Percentiles rank a stretch among this genome's conserved stretches.
These are phyloP conservation scores for Leishmania mexicana DNA, from an alignment of 208 protist species.

Conservation along the genomic window DNA sequence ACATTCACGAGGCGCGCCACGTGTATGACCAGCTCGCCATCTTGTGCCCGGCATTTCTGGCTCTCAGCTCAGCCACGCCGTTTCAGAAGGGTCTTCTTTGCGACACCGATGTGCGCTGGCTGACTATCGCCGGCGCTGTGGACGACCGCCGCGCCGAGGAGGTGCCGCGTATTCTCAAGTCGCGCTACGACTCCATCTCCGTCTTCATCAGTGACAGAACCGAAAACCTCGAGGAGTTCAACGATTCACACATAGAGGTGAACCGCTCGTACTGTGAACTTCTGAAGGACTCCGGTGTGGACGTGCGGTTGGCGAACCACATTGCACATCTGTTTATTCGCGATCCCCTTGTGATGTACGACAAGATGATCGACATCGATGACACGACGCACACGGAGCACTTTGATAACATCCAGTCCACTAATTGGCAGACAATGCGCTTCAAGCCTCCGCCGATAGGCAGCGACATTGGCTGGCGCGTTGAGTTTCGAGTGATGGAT, in stretches of 20 bases:
- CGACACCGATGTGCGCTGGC: constrained; percentile 97
- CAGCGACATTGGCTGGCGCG: constrained; percentile 94
- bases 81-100: constrained; percentile 96
- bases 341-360: constrained; percentile 98
- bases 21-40: constrained; percentile 98
- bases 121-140: constrained; percentile 95
- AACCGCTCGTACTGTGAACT: constrained; percentile 82
- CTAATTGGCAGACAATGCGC: constrained; percentile 98
- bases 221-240: constrained; percentile 83
- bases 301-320: constrained; percentile 94
- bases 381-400: constrained; percentile 94
- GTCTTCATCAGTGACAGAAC: constrained; percentile 86
- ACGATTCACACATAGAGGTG: constrained; percentile 85
- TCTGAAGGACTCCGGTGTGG: constrained; percentile 89
- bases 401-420: constrained; percentile 99
- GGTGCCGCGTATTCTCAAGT: constrained; percentile 94
- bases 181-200: constrained; percentile 96
- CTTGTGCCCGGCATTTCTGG: constrained; percentile 96
- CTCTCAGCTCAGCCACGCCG: constrained; percentile 95
- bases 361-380: constrained; percentile 94
- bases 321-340: constrained; percentile 98
- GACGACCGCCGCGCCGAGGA: constrained; percentile 96
- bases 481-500: constrained; percentile 98
- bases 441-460: constrained; percentile 95
- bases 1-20: constrained; percentile 93